Evolutionary conservation across 73 alveolate genomes (phyloP), one percentile per base, ranked within the genome.

Genomic region (Stentor roeselii): DNA sequence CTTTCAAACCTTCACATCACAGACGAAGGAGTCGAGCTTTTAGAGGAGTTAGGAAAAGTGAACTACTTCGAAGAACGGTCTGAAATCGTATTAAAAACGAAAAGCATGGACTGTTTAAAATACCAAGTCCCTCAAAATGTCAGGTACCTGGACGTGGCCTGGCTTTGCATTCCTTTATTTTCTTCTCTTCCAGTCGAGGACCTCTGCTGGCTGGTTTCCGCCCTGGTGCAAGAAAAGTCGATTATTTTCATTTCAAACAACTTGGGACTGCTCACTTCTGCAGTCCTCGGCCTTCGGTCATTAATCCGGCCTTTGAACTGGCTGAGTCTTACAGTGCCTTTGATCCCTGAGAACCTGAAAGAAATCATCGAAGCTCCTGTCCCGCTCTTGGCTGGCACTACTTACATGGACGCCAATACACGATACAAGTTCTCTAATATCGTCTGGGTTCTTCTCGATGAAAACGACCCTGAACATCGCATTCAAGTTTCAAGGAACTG

Each of bases 151-250:
- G 95, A 89, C 39, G 50, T 82, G 3, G 35, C 75, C 34, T 91
- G 92, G 90, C 80, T 59, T 40, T 82, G 94, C 42, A 86, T 92
- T 6, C 76, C 88, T 50, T 83, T 91, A 60, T 83, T 91, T 74
- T 86, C 91, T 14, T 83, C 75, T n/a, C 34, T 91, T 36, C 36
- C 2, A 38, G 77, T 88, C 35, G 61, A 59, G 34, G 84, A 88
- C 32, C 86, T 91, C 83, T 84, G 41, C 76, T 76, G 82, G 31
- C 82, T 76, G 1, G 1, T 76, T 1, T 76, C 75, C 21, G 60
- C 84, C 0, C 0, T 76, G 0, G 74, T 35, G 14, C 84, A 39
- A 76, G 84, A 76, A 2, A 76, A 76, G 39, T 76, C 84, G 39
- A 76, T 76, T n/a, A 41, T 76, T 39, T 76, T 76, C 34, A 32